Percentiles rank a stretch among this genome's conserved stretches.
Conservation (phyloP, 2,329 filamentous ascomycete genomes). For the Xylaria sp. region DNA sequence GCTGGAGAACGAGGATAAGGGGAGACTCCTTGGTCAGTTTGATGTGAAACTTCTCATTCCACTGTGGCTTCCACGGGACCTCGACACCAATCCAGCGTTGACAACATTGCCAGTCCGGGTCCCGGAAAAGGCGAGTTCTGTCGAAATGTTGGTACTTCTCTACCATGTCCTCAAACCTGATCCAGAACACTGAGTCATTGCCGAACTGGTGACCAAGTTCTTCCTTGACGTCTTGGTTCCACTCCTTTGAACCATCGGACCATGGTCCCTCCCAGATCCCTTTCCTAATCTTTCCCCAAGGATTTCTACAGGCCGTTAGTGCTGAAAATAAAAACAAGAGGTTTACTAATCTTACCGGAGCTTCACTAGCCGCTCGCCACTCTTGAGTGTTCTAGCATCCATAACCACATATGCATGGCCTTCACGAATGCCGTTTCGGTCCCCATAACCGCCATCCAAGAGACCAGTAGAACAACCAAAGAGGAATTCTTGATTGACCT, state of each 20-base stretch:
- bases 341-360: conserved; percentile 51
- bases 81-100: conserved; percentile 70
- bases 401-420: conserved; percentile 70
- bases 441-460: conserved; percentile 70
- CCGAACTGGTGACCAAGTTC: conserved; percentile 69
- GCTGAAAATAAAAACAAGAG: background rate
- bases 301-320: conserved; percentile 55
- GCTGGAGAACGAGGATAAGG: conserved; percentile 68
- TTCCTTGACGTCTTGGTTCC: conserved; percentile 66
- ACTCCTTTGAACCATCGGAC: conserved; percentile 70
- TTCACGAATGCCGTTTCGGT: conserved; percentile 67
- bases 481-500: conserved; percentile 82
- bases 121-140: conserved; percentile 69
- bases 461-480: conserved; percentile 76
- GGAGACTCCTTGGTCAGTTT: conserved; percentile 65
- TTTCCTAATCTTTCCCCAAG: conserved; percentile 68
- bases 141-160: conserved; percentile 71
- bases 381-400: conserved; percentile 64
- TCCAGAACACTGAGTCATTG: conserved; percentile 72
- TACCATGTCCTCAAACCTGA: conserved; percentile 69
- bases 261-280: conserved; percentile 69
- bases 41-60: conserved; percentile 70
- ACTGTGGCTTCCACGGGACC: conserved; percentile 70
- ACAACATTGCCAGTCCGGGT: conserved; percentile 66
- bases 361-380: conserved; percentile 65